Conservation (phyloP, 129 eudicot genomes). For the Chrysanthemum makinoi region DNA sequence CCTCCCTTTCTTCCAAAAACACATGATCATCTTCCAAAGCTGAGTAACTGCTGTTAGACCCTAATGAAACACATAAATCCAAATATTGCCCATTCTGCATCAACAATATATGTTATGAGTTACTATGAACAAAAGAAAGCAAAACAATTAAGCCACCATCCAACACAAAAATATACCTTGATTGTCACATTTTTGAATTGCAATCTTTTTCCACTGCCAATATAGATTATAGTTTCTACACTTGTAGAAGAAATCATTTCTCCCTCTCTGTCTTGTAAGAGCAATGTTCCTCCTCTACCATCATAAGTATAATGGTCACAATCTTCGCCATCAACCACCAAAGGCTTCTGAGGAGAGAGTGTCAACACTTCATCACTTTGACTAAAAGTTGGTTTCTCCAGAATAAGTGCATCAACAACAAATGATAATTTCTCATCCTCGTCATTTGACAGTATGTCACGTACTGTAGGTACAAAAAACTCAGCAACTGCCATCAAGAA, state of each 20-base stretch:
- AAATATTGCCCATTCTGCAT: slow-evolving; percentile 71
- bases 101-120: slow-evolving; percentile 7
- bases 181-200: slow-evolving; percentile 74
- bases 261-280: slow-evolving; percentile 68
- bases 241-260: slow-evolving; percentile 48
- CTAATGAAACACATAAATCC: slow-evolving; percentile 74
- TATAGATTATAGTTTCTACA: slow-evolving; percentile 58
- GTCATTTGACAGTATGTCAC: slow-evolving; percentile 60
- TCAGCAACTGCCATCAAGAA: slow-evolving; percentile 88
- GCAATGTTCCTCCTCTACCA: slow-evolving; percentile 84
- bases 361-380: slow-evolving; percentile 64
- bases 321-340: slow-evolving; percentile 82
- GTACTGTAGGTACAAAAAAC: slow-evolving; percentile 90
- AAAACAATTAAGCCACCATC: slow-evolving; percentile 17
- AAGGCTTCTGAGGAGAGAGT: slow-evolving; percentile 81
- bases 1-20: slow-evolving; percentile 51
- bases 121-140: slow-evolving; percentile 1
- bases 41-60: slow-evolving; percentile 76
- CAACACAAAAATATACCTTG: slow-evolving; percentile 46
- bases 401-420: slow-evolving; percentile 62
- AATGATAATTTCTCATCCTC: slow-evolving; percentile 57
- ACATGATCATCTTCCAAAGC: slow-evolving; percentile 59
- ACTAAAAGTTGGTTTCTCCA: slow-evolving; percentile 48
- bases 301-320: slow-evolving; percentile 77
- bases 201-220: slow-evolving; percentile 76